phyloP scores from a whole-genome alignment of 2,329 filamentous ascomycete species.

The Raffaelea ambrosiae region DNA sequence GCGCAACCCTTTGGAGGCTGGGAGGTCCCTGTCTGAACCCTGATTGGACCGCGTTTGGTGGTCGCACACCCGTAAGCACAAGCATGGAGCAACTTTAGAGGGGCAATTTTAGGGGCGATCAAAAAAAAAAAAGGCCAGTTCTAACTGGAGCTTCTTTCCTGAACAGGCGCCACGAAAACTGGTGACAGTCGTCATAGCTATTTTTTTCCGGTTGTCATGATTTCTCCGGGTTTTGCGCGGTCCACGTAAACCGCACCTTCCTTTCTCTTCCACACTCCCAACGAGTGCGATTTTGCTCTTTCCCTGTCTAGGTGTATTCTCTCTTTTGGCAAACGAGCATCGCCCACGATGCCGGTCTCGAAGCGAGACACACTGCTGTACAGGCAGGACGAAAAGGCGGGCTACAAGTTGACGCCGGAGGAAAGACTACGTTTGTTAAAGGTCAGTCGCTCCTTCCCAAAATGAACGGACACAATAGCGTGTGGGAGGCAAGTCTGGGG shows the following conservation, averaged over 20 bases:
- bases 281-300: no score
- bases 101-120: no score
- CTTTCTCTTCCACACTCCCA: neutral
- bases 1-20: no score
- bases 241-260: conserved; percentile 6
- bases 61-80: no score
- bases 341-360: conserved; percentile 25
- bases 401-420: conserved; percentile 31
- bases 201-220: conserved; percentile 2
- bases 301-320: no score
- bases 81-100: no score
- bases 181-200: neutral
- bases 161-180: no score
- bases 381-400: conserved; percentile 34
- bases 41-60: no score
- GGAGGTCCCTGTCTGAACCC: no score
- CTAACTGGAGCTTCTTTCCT: neutral
- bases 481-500: conserved; percentile 11
- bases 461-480: neutral
- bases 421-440: conserved; percentile 36
- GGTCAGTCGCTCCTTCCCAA: conserved; percentile 21
- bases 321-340: neutral
- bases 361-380: conserved; percentile 31
- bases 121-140: no score
- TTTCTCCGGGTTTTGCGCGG: conserved; percentile 2